phyloP scores from a whole-genome alignment of 2,329 filamentous ascomycete species.

The Verticillium albo-atrum region DNA sequence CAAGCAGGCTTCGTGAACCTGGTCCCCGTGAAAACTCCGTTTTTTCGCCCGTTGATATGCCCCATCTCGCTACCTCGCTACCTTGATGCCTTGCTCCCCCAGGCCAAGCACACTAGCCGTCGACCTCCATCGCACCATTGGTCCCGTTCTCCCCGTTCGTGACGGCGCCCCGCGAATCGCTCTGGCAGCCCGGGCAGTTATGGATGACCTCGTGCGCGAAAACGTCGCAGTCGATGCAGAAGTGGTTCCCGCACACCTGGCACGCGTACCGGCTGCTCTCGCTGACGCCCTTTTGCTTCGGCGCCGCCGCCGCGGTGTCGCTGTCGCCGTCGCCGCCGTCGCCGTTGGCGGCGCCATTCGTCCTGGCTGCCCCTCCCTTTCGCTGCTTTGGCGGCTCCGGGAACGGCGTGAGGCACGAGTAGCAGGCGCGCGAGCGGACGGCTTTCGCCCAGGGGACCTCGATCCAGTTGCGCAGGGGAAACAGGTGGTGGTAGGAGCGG shows the following conservation, averaged over 20 bases:
- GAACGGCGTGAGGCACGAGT: conserved; percentile 72
- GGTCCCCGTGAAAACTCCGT: too few relatives aligned
- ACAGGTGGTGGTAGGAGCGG: conserved; percentile 89
- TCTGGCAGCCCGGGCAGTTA: conserved; percentile 89
- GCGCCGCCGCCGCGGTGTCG: conserved; percentile 14
- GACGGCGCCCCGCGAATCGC: conserved; percentile 33
- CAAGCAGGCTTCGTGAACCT: too few relatives aligned
- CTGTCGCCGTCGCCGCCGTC: conserved; percentile 7
- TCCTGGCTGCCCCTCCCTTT: conserved; percentile 12
- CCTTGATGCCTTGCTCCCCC: background rate
- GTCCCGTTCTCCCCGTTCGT: conserved; percentile 24
- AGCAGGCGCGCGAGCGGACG: conserved; percentile 59
- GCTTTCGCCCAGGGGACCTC: conserved; percentile 83
- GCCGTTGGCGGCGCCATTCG: conserved; percentile 10
- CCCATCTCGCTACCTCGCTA: background rate
- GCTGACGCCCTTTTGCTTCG: conserved; percentile 59
- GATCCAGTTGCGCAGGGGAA: conserved; percentile 84
- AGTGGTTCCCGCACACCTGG: conserved; percentile 80
- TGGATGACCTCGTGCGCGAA: conserved; percentile 93
- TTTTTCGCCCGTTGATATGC: background rate
- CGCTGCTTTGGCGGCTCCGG: conserved; percentile 39
- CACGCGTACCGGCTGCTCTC: conserved; percentile 89
- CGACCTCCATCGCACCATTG: conserved; percentile 42
- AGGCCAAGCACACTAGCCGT: conserved; percentile 15
- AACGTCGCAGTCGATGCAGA: conserved; percentile 97